Evolutionary conservation across 495 filamentous ascomycete species (phyloP).

Genomic region (Tuber microsphaerosporum): DNA sequence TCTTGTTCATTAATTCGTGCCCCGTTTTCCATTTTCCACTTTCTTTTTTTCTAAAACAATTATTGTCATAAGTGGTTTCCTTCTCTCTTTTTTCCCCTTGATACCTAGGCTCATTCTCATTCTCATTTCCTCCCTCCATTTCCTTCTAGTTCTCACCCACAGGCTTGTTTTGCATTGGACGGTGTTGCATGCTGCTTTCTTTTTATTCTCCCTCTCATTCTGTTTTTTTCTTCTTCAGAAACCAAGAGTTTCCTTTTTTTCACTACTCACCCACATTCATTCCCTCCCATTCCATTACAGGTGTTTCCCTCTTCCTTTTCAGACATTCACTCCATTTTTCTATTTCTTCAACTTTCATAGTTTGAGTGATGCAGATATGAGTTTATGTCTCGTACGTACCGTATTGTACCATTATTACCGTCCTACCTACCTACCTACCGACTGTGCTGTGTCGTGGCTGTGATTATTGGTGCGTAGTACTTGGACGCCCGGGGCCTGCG

Average conservation of each 20-base stretch:
- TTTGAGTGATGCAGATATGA: constrained; percentile 4
- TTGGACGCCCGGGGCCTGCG: background rate
- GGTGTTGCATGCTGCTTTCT: background rate
- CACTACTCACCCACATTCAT: background rate
- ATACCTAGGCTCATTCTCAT: background rate
- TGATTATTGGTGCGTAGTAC: background rate
- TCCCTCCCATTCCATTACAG: background rate
- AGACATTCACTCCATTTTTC: background rate
- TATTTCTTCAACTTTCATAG: background rate
- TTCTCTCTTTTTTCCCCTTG: background rate
- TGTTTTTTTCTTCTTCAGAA: background rate
- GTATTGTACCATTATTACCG: background rate
- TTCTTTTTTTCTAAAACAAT: background rate
- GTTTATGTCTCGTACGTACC: background rate
- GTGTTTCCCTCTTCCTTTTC: background rate
- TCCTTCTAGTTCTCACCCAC: background rate
- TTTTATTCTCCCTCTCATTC: background rate
- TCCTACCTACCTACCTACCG: background rate
- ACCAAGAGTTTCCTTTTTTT: background rate
- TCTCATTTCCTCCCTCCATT: background rate
- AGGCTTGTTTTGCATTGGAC: background rate
- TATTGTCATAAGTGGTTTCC: background rate
- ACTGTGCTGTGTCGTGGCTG: background rate
- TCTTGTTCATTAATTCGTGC: background rate
- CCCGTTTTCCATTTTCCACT: background rate